Base-by-base conservation (phyloP, 2,329 filamentous ascomycete species). In the Cladophialophora bantiana region DNA sequence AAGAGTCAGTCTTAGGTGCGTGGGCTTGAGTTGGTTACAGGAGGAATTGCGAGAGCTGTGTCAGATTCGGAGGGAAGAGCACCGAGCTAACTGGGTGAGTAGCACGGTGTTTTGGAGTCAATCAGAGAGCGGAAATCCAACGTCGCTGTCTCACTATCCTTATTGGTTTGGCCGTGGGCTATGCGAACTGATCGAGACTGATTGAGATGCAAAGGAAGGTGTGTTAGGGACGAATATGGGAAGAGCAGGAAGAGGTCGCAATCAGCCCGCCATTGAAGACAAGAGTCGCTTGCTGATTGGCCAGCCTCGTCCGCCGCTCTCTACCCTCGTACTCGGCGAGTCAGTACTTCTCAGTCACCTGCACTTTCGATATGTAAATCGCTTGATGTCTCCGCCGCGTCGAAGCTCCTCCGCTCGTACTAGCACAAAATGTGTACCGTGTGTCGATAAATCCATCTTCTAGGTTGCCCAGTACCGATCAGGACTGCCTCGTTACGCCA, bases 251-350 rank as follows among this genome's bases (percentile, higher is more conserved):
- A 7, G 31, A 9, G 35, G 13, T 26, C 13, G 59, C n/a, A 10
- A 20, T 15, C 32, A 53, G 42, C 18, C 4, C n/a, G n/a, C 53
- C 20, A 55, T 52, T 66, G 58, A 62, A 62, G 58, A 56, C 64
- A 66, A 61, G 31, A 52, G 64, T n/a, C 64, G 58, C 34, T 50
- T 36, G 50, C n/a, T 66, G 48, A 66, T 66, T 66, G 64, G 64
- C 15, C 48, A 62, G 35, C 42, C 35, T 54, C 31, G 50, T 50
- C n/a, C 40, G 5, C 40, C 2, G 7, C 40, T 42, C 7, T n/a
- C 2, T n/a, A 12, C 40, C 4, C 3, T 40, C 38, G 10, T 15
- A 4, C 15, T 13, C 13, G 4, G 38, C 36, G 13, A 5, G 36
- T n/a, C n/a, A n/a, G n/a, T n/a, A n/a, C n/a, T n/a, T n/a, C n/a